Evolutionary conservation across 495 filamentous ascomycete species (phyloP).

Genomic region (Polyplosphaeria fusca): DNA sequence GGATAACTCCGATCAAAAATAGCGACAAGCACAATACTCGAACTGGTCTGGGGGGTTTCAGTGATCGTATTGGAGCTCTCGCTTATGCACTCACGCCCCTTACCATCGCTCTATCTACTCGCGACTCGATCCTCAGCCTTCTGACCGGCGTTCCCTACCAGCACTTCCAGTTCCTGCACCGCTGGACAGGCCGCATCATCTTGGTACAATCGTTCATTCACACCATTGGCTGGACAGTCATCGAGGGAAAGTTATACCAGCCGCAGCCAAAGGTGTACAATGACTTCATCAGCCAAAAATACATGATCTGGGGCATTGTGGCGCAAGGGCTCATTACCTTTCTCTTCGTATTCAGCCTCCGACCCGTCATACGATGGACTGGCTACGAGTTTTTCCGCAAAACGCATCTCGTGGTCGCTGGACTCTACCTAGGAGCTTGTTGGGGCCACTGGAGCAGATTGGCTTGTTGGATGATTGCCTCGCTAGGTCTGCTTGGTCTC

Average conservation of each 20-base stretch:
- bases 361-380: constrained; percentile 55
- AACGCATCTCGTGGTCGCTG: constrained; percentile 59
- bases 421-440: constrained; percentile 64
- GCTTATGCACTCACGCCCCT: constrained; percentile 67
- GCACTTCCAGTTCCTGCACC: constrained; percentile 66
- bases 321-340: constrained; percentile 58
- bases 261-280: constrained; percentile 57
- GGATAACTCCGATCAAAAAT: constrained; percentile 56
- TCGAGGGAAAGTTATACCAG: constrained; percentile 60
- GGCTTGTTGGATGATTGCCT: constrained; percentile 60
- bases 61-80: constrained; percentile 59
- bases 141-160: constrained; percentile 65
- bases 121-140: constrained; percentile 59
- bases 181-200: constrained; percentile 64
- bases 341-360: constrained; percentile 50
- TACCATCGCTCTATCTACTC: constrained; percentile 55
- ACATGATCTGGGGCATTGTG: constrained; percentile 64
- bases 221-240: constrained; percentile 62
- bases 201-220: constrained; percentile 59
- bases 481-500: constrained; percentile 53
- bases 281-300: constrained; percentile 52
- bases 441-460: constrained; percentile 65
- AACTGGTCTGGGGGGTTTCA: constrained; percentile 57
- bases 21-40: constrained; percentile 53
- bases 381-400: constrained; percentile 69